Evolutionary conservation across 2,329 filamentous ascomycete species (phyloP).

Genomic region (Colletotrichum tropicicola): DNA sequence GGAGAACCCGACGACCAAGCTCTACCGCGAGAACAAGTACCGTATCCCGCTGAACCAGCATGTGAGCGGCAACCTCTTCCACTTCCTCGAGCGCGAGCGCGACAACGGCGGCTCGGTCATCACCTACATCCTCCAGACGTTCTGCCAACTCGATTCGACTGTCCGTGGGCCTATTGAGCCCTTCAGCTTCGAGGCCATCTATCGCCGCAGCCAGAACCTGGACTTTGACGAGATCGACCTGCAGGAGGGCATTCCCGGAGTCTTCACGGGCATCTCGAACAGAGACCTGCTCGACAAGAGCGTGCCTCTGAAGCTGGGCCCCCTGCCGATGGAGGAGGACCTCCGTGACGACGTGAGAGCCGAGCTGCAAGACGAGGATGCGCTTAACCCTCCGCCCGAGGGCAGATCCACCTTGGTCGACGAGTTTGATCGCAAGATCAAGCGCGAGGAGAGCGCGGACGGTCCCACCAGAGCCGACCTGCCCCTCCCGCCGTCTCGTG

Average conservation of each 20-base stretch:
- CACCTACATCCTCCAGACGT: conserved; percentile 73
- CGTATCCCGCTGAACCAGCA: conserved; percentile 88
- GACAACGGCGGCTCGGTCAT: conserved; percentile 83
- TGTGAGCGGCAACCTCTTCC: conserved; percentile 83
- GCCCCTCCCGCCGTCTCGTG: conserved; percentile 86
- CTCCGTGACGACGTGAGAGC: conserved; percentile 86
- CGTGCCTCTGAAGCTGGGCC: conserved; percentile 76
- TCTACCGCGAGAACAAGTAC: conserved; percentile 90
- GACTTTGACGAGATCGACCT: conserved; percentile 72
- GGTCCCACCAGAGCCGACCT: conserved; percentile 81
- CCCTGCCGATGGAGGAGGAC: conserved; percentile 83
- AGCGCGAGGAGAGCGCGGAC: conserved; percentile 89
- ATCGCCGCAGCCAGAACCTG: conserved; percentile 64
- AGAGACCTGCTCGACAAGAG: conserved; percentile 66
- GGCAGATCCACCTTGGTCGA: conserved; percentile 82
- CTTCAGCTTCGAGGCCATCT: conserved; percentile 69
- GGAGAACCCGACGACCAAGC: conserved; percentile 79
- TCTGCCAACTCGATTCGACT: conserved; percentile 67
- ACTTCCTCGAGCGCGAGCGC: conserved; percentile 88
- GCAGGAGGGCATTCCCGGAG: conserved; percentile 71
- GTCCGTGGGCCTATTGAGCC: conserved; percentile 71
- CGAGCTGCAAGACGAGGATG: conserved; percentile 87
- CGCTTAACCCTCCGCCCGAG: conserved; percentile 74
- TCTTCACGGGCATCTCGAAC: conserved; percentile 69
- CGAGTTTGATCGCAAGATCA: conserved; percentile 87